Evolutionary conservation across 2,329 filamentous ascomycete genomes (phyloP).

Genomic region (Penicillium sclerotigenum): DNA sequence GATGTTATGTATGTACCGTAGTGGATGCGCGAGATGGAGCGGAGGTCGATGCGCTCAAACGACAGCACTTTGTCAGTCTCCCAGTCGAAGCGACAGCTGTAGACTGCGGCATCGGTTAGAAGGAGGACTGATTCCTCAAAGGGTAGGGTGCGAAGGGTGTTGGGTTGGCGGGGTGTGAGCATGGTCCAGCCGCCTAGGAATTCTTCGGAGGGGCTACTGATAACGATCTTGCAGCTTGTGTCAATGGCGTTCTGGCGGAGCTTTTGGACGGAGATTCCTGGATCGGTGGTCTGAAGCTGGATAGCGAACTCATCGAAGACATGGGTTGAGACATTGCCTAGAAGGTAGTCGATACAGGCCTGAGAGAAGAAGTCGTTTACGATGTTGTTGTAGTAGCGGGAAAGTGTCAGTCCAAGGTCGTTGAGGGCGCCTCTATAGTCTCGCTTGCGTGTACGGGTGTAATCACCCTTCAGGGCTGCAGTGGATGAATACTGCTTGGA

Average conservation of each 20-base stretch:
- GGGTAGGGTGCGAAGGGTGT: slow-evolving; percentile 66
- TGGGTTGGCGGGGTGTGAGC: slow-evolving; percentile 68
- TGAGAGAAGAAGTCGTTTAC: slow-evolving; percentile 98
- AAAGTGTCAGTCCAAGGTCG: slow-evolving; percentile 84
- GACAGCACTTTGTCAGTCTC: slow-evolving; percentile 88
- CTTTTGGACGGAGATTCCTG: slow-evolving; percentile 78
- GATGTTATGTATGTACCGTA: slow-evolving; percentile 88
- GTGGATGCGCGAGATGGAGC: slow-evolving; percentile 68
- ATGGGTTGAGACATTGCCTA: slow-evolving; percentile 78
- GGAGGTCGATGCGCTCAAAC: slow-evolving; percentile 80
- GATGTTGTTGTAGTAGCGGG: slow-evolving; percentile 73
- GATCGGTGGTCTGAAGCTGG: slow-evolving; percentile 89
- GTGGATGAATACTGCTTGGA: slow-evolving; percentile 96
- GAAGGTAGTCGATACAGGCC: slow-evolving; percentile 87
- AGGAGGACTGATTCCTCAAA: slow-evolving; percentile 88
- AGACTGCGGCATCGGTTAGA: slow-evolving; percentile 78
- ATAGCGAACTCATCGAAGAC: slow-evolving; percentile 94
- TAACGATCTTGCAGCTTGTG: slow-evolving; percentile 78
- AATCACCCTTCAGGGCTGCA: slow-evolving; percentile 93
- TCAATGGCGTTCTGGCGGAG: slow-evolving; percentile 88
- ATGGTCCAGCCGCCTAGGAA: slow-evolving; percentile 88
- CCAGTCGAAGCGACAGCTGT: slow-evolving; percentile 92
- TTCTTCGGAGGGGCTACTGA: slow-evolving; percentile 79
- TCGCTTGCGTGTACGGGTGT: slow-evolving; percentile 84
- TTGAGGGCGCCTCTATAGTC: slow-evolving; percentile 89